These are phyloP conservation scores for Phaffomyces thermotolerans DNA, from an alignment of 805 yeast species.

Conservation along the genomic window DNA sequence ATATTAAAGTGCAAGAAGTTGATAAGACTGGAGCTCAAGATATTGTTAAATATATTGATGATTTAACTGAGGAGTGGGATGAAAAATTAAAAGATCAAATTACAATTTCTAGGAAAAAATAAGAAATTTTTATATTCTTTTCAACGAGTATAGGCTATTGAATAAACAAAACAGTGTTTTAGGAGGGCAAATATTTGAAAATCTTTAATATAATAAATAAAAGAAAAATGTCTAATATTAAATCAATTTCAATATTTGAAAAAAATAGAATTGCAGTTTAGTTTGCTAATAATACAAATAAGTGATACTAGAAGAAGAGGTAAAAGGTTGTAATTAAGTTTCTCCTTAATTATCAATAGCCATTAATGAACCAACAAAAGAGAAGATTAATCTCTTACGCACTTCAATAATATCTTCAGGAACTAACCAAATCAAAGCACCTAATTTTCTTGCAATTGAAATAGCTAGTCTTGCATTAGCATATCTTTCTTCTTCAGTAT, in stretches of 20 bases:
- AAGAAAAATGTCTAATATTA: neutral
- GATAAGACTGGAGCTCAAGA: constrained; percentile 61
- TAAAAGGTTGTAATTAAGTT: too few relatives aligned
- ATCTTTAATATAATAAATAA: neutral
- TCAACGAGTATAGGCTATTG: too few relatives aligned
- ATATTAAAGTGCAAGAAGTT: constrained; percentile 46
- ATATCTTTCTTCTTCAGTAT: constrained; percentile 76
- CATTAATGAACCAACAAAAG: constrained; percentile 96
- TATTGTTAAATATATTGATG: constrained; percentile 56
- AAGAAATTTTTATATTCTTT: neutral
- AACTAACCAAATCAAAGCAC: constrained; percentile 97
- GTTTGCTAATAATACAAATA: neutral
- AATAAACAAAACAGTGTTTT: too few relatives aligned
- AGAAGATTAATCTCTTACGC: constrained; percentile 84
- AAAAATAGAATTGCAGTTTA: too few relatives aligned
- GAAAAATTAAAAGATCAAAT: constrained; percentile 68
- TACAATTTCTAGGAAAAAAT: constrained; percentile 26
- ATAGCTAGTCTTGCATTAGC: constrained; percentile 96
- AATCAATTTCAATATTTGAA: too few relatives aligned
- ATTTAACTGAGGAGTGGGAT: constrained; percentile 63
- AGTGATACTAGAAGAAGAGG: too few relatives aligned
- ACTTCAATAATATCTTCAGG: constrained; percentile 99
- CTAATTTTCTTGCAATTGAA: constrained; percentile 95
- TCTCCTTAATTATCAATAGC: constrained; percentile 34
- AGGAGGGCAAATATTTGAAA: too few relatives aligned